A percentile compares a stretch with the other conserved stretches of the same genome.
Evolutionary conservation across 1,139 yeast species (phyloP).

Genomic region (Pneumocystis carinii): DNA sequence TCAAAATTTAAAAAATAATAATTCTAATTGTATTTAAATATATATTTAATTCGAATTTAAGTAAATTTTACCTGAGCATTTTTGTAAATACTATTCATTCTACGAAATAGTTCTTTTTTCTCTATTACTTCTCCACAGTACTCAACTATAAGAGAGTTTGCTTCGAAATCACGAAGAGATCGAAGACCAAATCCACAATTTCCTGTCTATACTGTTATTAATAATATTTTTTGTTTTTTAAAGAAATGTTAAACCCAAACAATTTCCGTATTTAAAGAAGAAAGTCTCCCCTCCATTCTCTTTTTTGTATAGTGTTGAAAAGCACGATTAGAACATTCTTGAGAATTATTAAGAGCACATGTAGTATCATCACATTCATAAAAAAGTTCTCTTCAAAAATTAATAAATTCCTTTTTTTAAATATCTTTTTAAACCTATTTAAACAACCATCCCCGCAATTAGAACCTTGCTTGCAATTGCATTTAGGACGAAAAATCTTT

Average conservation of each 20-base stretch:
- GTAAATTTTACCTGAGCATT: constrained; percentile 12
- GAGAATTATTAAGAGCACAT: background rate
- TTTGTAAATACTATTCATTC: constrained; percentile 21
- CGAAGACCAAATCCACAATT: constrained; percentile 28
- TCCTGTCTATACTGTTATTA: constrained; percentile 15
- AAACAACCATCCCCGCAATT: background rate
- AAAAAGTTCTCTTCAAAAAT: background rate
- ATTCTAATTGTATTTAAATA: background rate
- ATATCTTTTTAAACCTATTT: background rate
- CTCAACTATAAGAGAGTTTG: constrained; percentile 28
- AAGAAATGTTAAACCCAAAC: background rate
- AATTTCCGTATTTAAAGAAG: background rate
- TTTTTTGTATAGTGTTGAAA: background rate
- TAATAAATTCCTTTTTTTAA: background rate
- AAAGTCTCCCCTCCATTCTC: background rate
- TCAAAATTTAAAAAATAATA: constrained; percentile 26
- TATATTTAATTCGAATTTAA: background rate
- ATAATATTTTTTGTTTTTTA: background rate
- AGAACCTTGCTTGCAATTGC: background rate
- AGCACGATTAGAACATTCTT: background rate
- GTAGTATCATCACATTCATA: background rate
- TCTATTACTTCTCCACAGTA: constrained; percentile 32
- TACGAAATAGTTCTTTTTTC: constrained; percentile 22
- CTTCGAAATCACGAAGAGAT: constrained; percentile 24
- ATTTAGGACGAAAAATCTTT: background rate